Evolutionary conservation across 2,329 filamentous ascomycete genomes (phyloP), one percentile per base, ranked within the genome.

Genomic region (Ophiostoma sp.): DNA sequence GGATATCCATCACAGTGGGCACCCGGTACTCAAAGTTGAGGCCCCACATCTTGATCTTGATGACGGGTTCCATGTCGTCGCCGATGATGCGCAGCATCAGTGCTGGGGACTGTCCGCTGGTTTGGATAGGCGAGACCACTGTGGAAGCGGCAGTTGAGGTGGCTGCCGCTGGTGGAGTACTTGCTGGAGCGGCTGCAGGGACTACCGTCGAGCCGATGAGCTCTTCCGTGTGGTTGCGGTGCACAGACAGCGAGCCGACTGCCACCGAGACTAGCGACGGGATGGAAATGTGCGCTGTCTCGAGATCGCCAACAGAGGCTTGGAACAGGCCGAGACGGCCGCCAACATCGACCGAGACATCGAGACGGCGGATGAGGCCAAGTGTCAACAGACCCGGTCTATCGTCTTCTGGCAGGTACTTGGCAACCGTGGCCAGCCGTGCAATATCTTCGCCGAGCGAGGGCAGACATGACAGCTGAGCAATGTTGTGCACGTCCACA

Each of bases 381-480:
- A 99, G 84, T 0, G 91, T 94, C 50, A 99, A 85, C 25, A 98
- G 85, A 0, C 96, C 96, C 1, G 96, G 96, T 1, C 95, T 89
- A 78, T 99, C 95, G 81, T 99, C 96, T 77, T 99, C 95, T 0
- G 96, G 95, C 2, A 99, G 86, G 80, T 98, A 98, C 80, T 98
- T 98, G 7, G 95, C 89, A 33, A 99, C 94, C 0, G 91, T 95
- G 0, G 94, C 93, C 5, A 99, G 85, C 76, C 92, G 93, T 6
- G 91, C 87, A 68, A 98, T 81, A 78, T 99, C 96, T 76, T 93
- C 91, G 0, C 88, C 91, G 9, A 99, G 86, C 12, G 87, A 87
- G 8, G 91, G 88, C 17, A 99, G 84, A 57, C 89, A 88, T 11
- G 88, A 85, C 19, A 97, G 83, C 76, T 92, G 89, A 12, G 88